phyloP scores from a whole-genome alignment of 208 protist genomes.

The Wallacemonas sp. region DNA sequence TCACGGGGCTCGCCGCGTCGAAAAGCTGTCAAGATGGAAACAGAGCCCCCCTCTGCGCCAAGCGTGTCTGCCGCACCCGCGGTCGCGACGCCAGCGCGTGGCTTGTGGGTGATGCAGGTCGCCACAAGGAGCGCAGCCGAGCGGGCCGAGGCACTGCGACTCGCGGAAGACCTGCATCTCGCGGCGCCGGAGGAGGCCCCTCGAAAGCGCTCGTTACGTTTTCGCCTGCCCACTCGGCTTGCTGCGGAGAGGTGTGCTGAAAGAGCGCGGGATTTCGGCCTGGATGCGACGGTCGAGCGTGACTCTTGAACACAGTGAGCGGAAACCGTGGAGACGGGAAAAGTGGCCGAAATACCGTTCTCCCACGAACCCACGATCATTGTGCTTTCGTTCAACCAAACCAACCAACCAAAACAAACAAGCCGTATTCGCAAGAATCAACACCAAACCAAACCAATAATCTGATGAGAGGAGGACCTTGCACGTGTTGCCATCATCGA shows the following conservation, averaged over 20 bases:
- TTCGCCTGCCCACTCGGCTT: conserved; percentile 32
- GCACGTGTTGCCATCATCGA: no score
- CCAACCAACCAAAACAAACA: no score
- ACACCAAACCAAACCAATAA: no score
- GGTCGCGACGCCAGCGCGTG: neutral
- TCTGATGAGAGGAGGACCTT: no score
- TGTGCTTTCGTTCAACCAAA: no score
- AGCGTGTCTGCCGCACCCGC: neutral
- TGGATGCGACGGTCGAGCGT: conserved; percentile 22
- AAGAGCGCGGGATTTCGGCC: conserved; percentile 24
- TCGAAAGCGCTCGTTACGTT: conserved; percentile 13
- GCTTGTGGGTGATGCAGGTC: conserved; percentile 33
- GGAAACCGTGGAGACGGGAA: no score
- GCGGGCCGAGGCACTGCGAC: conserved; percentile 14
- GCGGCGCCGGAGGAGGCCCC: conserved; percentile 9
- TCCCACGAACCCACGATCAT: no score
- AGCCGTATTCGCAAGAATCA: no score
- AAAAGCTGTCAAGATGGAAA: conserved; percentile 1
- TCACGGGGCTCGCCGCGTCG: neutral
- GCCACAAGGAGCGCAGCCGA: conserved; percentile 15
- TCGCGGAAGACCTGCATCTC: conserved; percentile 16
- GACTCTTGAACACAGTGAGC: no score
- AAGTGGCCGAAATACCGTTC: no score
- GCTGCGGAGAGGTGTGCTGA: conserved; percentile 43
- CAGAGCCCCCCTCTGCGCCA: neutral